Evolutionary conservation across 805 yeast genomes (phyloP), one percentile per base, ranked within the genome.

Genomic region (Suhomyces sp.): DNA sequence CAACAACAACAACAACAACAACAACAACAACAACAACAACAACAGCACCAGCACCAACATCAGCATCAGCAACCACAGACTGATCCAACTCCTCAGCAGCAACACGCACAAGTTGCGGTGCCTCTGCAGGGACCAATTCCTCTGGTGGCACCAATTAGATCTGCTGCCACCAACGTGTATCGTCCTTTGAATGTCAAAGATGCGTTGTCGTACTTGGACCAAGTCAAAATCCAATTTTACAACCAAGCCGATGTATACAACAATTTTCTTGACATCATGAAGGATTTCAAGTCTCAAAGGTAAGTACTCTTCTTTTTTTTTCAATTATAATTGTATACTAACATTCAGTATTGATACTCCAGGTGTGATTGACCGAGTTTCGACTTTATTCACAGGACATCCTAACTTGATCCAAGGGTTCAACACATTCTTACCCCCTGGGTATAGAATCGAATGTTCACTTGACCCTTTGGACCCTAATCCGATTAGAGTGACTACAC

Each of bases 391-490:
- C 68, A 82, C 92, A 56, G 98, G 97, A 12, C 97, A 91, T 68
- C 97, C 97, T 1, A 83, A 86, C 56, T 78, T 94, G 63, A 93
- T 94, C 56, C 98, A 94, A 71, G 99, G 99, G 0, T 96, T 94
- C 72, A 94, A 94, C 73, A 93, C 99, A 1, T 94, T 94, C 66
- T 77, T 94, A 59, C 99, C 99, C 1, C 97, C 96, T 20, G 99
- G 99, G 2, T 94, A 91, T 71, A 78, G 88, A 57, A 92, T 94
- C 58, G 96, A 89, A 67, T 94, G 98, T 71, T 87, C 97, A 0
- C 66, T 78, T 50, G 94, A 90, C 65, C 94, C 97, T 6, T 76
- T 87, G 39, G 97, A 93, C 65, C 96, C 96, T 13, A 86, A 87
- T 59, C 96, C 97, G 19, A 91, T 94, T 55, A 81, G 91, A 53